phyloP scores from a whole-genome alignment of 352 stramenopile species.

The Globisporangium ultimum region DNA sequence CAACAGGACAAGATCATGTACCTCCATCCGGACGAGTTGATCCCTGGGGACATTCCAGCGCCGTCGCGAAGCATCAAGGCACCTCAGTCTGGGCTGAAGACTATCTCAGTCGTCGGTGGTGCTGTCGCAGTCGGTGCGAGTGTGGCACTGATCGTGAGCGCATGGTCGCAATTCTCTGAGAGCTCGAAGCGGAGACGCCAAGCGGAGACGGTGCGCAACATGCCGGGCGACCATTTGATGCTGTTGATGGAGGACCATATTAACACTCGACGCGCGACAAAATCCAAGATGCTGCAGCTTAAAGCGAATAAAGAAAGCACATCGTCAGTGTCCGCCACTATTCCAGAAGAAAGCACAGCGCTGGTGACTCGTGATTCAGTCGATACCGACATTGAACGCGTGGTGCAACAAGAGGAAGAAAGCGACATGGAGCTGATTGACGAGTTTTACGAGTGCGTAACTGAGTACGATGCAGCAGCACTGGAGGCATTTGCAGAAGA shows the following conservation, averaged over 20 bases:
- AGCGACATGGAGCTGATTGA: slow-evolving; percentile 49
- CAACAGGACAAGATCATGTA: slow-evolving; percentile 71
- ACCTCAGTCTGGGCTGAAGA: slow-evolving; percentile 32
- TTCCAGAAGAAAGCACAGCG: slow-evolving; percentile 9
- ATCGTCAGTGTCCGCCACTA: too few relatives aligned
- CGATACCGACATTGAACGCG: slow-evolving; percentile 8
- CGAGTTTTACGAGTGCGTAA: slow-evolving; percentile 81
- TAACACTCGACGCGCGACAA: slow-evolving; percentile 17
- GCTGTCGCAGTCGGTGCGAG: slow-evolving; percentile 76
- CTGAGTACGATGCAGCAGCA: slow-evolving; percentile 46
- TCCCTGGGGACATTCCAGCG: slow-evolving; percentile 48
- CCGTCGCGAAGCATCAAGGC: slow-evolving; percentile 14
- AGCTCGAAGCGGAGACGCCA: slow-evolving; percentile 58
- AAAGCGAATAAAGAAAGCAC: background rate
- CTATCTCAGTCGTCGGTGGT: slow-evolving; percentile 66
- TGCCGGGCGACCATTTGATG: slow-evolving; percentile 69
- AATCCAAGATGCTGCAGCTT: slow-evolving; percentile 6
- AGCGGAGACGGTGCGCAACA: slow-evolving; percentile 64
- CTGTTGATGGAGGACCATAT: slow-evolving; percentile 69
- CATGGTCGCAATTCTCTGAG: slow-evolving; percentile 82
- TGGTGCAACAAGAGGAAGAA: slow-evolving; percentile 10
- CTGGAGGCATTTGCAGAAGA: slow-evolving; percentile 76
- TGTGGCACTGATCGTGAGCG: slow-evolving; percentile 71
- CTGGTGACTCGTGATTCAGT: slow-evolving; percentile 26
- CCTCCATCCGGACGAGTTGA: slow-evolving; percentile 71